These are phyloP conservation scores for Gossypium gossypioides DNA, from an alignment of 441 rosid species.

Conservation along the genomic window DNA sequence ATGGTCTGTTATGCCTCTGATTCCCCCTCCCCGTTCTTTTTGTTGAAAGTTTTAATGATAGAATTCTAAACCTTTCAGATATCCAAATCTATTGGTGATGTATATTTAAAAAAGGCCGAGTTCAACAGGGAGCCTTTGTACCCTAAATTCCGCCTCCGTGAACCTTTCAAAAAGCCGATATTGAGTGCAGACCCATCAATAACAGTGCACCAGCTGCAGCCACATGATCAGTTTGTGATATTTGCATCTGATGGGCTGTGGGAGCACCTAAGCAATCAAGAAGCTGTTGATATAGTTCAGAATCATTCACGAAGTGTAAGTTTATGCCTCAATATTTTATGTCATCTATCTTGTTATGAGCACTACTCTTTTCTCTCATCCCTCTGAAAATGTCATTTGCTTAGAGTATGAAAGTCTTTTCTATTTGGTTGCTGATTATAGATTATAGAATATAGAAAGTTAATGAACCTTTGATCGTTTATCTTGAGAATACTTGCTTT, in stretches of 20 bases:
- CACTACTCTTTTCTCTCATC: background rate
- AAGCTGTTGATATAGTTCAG: conserved; percentile 83
- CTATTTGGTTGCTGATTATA: background rate
- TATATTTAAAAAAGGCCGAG: conserved; percentile 76
- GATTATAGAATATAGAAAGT: background rate
- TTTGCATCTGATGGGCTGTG: conserved; percentile 87
- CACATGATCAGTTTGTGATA: conserved; percentile 48
- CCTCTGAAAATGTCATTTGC: background rate
- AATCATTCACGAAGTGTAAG: conserved; percentile 61
- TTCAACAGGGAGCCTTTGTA: conserved; percentile 83
- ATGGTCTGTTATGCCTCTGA: background rate
- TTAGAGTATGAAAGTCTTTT: background rate
- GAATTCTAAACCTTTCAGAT: conserved; percentile 33
- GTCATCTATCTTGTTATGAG: background rate
- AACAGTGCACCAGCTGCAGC: conserved; percentile 51
- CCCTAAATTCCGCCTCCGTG: conserved; percentile 62
- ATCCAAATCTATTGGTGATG: conserved; percentile 90
- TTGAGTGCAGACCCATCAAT: conserved; percentile 77
- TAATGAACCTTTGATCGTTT: background rate
- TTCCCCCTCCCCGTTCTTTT: too few relatives aligned
- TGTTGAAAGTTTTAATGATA: conserved; percentile 3
- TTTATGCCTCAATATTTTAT: background rate
- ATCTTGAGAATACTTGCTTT: background rate
- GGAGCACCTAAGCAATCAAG: conserved; percentile 93
- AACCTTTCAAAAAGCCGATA: conserved; percentile 63